Evolutionary conservation across 306 rosid species (phyloP), one percentile per base, ranked within the genome.

Genomic region (Malus fusca): DNA sequence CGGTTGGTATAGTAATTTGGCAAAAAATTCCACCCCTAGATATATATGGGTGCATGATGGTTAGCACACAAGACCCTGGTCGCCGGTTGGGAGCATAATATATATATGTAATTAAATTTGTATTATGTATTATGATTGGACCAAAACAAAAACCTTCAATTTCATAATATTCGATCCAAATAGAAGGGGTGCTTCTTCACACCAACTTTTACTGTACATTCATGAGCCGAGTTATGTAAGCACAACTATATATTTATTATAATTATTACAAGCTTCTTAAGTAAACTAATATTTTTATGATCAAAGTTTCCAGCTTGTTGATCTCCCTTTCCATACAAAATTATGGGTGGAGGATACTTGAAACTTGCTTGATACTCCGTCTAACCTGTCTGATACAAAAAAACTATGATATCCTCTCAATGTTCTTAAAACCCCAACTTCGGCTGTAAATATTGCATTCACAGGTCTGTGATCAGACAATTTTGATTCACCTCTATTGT

Each of bases 401-500:
- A 87, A 81, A 52, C 74, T 72, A 1, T 81, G 84, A 58, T 83
- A 48, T 61, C 71, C 64, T 72, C 75, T 76, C 21, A 82, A 31
- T 18, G 77, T 74, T 10, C 72, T 48, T 69, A 68, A 69, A 44
- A 74, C 82, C 65, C 58, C 78, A 72, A 87, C 84, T 80, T 85
- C 85, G 62, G 88, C 92, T 0, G 78, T 82, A 69, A 93, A 90
- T 11, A 88, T 73, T 55, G 96, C 91, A 71, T 82, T 93, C 13
- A 93, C 96, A 1, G 98, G 98, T 56, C 96, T 87, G 76, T 93
- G 98, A 66, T 93, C 98, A 0, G 98, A 93, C 58, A 93, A 66
- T 60, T 81, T 90, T 75, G 88, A 84, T 79, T 88, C 97, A 60
- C 88, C 89, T 78, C 98, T 85, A 8, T 46, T 55, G 84, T 93